Percentiles rank a stretch among this genome's conserved stretches.
Evolutionary conservation across 805 yeast species (phyloP).

Genomic region (Starmera pachycereana): DNA sequence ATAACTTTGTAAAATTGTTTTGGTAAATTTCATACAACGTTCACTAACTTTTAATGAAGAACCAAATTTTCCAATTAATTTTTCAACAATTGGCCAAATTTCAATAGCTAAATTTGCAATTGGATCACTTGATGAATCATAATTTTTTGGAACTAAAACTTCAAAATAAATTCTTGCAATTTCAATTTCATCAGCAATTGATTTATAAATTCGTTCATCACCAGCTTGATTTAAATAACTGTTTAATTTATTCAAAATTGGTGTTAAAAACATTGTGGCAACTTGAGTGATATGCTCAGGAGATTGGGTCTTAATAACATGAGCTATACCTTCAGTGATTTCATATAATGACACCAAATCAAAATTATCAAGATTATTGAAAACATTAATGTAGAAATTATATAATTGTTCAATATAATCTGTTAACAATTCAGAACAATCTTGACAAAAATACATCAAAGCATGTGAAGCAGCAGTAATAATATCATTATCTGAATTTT

Average conservation of each 20-base stretch:
- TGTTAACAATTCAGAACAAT: slow-evolving; percentile 61
- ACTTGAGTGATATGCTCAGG: slow-evolving; percentile 41
- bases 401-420: slow-evolving; percentile 66
- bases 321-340: slow-evolving; percentile 82
- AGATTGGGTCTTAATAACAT: slow-evolving; percentile 58
- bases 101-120: slow-evolving; percentile 43
- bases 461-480: slow-evolving; percentile 88
- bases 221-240: slow-evolving; percentile 14
- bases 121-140: slow-evolving; percentile 30
- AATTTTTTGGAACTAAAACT: slow-evolving; percentile 36
- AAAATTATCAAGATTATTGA: slow-evolving; percentile 32
- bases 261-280: slow-evolving; percentile 53
- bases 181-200: slow-evolving; percentile 68
- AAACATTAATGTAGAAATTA: slow-evolving; percentile 52
- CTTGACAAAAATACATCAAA: slow-evolving; percentile 87
- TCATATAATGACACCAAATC: slow-evolving; percentile 67
- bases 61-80: slow-evolving; percentile 45
- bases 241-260: slow-evolving; percentile 43
- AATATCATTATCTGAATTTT: slow-evolving; percentile 30
- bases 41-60: slow-evolving; percentile 59
- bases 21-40: slow-evolving; percentile 57
- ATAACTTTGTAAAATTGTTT: slow-evolving; percentile 54
- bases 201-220: slow-evolving; percentile 27
- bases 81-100: slow-evolving; percentile 48
- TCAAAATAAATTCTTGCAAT: slow-evolving; percentile 50